Base-by-base conservation (phyloP, 306 rosid species). In the Vigna nakashimae region DNA sequence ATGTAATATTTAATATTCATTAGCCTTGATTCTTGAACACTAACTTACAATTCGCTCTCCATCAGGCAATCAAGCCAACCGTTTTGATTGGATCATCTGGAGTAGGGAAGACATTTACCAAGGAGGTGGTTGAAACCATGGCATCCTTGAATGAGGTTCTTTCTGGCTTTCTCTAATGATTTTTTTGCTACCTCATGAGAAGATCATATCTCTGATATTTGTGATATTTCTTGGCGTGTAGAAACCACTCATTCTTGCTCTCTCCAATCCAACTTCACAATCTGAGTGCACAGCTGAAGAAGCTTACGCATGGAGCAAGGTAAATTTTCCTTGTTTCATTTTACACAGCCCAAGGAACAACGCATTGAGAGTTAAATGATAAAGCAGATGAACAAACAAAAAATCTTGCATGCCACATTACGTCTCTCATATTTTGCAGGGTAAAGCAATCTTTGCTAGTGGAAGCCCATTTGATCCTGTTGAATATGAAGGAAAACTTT, bases 231-330 rank as follows among this genome's bases (percentile, higher is more conserved):
- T 79, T 87, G 71, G 67, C 77, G 38, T 89, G 90, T 49, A 95
- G 98, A 95, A 91, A 92, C 98, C 98, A 10, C 92, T 95, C 64
- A 95, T 95, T 83, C 93, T 95, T 59, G 92, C 98, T 73, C 98
- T 95, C 80, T 95, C 98, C 59, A 92, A 95, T 76, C 98, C 98
- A 51, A 95, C 98, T 15, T 92, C 98, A 42, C 98, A 95, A 76
- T 88, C 98, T 43, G 98, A 95, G 89, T 95, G 98, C 82, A 95
- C 98, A 13, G 98, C 98, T 8, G 97, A 92, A 85, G 98, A 95
- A 84, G 98, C 98, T 56, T 95, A 95, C 75, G 74, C 96, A 82
- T 95, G 98, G 98, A 95, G 89, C 84, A 85, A 92, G 98, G 98
- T 92, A 75, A 70, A 71, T 17, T 68, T 34, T 42, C 10, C 3